Evolutionary conservation across 179 eudicot genomes (phyloP).

Genomic region (Carnegiea gigantea): DNA sequence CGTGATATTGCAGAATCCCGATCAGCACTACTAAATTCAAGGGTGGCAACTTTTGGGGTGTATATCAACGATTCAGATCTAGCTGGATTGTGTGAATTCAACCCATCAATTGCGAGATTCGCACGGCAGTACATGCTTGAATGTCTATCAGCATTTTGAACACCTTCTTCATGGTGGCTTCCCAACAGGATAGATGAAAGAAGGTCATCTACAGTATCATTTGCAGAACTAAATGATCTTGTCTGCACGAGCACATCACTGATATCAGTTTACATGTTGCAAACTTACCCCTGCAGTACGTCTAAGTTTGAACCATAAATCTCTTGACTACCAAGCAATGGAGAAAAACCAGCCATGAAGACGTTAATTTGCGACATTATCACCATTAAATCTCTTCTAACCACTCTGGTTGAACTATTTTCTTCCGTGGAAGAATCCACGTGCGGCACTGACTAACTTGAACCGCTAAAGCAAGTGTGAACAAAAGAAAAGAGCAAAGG

Average conservation of each 20-base stretch:
- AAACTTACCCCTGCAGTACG: too few species aligned
- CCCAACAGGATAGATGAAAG: slow-evolving; percentile 35
- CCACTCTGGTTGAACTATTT: background rate
- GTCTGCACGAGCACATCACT: slow-evolving; percentile 22
- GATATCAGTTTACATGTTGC: too few species aligned
- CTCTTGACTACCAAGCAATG: too few species aligned
- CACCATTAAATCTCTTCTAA: background rate
- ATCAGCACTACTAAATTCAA: slow-evolving; percentile 56
- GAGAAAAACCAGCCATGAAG: background rate
- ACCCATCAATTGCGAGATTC: slow-evolving; percentile 26
- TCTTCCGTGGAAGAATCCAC: background rate
- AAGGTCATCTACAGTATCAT: slow-evolving; percentile 40
- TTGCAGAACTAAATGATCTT: slow-evolving; percentile 24
- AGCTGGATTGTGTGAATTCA: slow-evolving; percentile 23
- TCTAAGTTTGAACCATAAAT: too few species aligned
- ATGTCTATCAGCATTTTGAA: slow-evolving; percentile 47
- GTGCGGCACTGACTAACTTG: background rate
- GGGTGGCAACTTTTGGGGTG: slow-evolving; percentile 40
- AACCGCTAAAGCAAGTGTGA: background rate
- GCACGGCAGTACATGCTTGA: slow-evolving; percentile 34
- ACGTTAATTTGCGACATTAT: background rate
- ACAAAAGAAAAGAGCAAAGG: background rate
- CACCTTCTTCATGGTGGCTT: slow-evolving; percentile 44
- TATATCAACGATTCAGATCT: slow-evolving; percentile 30
- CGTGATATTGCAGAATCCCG: slow-evolving; percentile 78